phyloP scores from a whole-genome alignment of 306 rosid genomes.

The Alnus glutinosa region DNA sequence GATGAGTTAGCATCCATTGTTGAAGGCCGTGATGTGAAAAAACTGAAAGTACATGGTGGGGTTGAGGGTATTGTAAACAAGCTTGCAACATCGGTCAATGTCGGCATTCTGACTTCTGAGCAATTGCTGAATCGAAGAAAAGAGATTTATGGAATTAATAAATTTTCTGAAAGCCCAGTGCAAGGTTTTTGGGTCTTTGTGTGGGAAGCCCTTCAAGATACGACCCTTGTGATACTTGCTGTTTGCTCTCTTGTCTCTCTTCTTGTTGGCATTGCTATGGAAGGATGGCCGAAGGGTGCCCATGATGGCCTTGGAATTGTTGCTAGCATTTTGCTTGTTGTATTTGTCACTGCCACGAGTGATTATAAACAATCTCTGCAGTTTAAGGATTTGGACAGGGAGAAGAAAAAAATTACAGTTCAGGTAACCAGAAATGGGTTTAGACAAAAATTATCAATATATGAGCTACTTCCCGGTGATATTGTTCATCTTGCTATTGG shows the following conservation, averaged over 20 bases:
- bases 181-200: conserved; percentile 84
- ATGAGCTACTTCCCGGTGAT: conserved; percentile 93
- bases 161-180: conserved; percentile 75
- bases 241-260: conserved; percentile 81
- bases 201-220: conserved; percentile 99
- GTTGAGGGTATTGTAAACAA: conserved; percentile 64
- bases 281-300: conserved; percentile 99
- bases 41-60: conserved; percentile 71
- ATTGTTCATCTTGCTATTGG: conserved; percentile 89
- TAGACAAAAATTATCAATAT: conserved; percentile 92
- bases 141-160: conserved; percentile 79
- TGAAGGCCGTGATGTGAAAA: conserved; percentile 88
- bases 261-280: conserved; percentile 76
- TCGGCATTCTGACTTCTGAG: conserved; percentile 74
- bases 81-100: conserved; percentile 54
- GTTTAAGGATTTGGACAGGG: conserved; percentile 95
- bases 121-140: conserved; percentile 59
- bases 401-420: conserved; percentile 84
- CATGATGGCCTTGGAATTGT: conserved; percentile 99
- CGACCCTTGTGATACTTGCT: conserved; percentile 90
- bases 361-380: conserved; percentile 94
- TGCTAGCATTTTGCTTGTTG: conserved; percentile 97
- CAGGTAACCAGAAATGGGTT: conserved; percentile 80
- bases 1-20: conserved; percentile 79
- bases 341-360: conserved; percentile 91